Evolutionary conservation across 345 rosid genomes (phyloP).

Genomic region (Eucalyptus shirleyi): DNA sequence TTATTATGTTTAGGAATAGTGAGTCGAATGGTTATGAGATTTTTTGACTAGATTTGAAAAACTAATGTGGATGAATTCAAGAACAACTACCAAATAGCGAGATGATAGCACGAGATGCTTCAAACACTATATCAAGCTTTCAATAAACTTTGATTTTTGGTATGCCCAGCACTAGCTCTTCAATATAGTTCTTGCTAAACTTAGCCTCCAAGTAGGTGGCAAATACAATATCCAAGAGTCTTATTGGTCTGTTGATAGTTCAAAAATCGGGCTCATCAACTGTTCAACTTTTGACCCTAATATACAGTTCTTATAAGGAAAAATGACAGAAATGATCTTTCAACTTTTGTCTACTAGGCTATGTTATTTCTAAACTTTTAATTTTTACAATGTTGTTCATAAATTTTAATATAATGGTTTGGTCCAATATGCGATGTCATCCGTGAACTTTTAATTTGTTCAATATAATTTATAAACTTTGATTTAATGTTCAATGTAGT

Average conservation of each 20-base stretch:
- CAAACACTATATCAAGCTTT: background rate
- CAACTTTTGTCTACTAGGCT: rapidly evolving
- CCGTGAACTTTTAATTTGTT: too few species aligned
- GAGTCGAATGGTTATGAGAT: background rate
- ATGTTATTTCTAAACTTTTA: rapidly evolving
- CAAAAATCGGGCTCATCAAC: rapidly evolving
- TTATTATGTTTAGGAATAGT: background rate
- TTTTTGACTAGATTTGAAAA: background rate
- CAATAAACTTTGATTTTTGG: too few species aligned
- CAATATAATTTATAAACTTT: rapidly evolving
- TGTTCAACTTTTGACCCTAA: background rate
- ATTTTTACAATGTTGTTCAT: background rate
- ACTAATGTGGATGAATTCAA: background rate
- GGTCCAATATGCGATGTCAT: background rate
- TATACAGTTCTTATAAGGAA: background rate
- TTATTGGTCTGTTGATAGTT: background rate
- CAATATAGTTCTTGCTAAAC: background rate
- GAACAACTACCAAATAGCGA: background rate
- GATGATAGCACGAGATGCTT: background rate
- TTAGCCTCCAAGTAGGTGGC: background rate
- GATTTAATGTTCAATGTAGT: background rate
- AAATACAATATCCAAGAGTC: rapidly evolving
- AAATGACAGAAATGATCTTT: rapidly evolving
- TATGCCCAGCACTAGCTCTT: too few species aligned
- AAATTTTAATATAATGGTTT: background rate